Percentiles rank a stretch among this genome's conserved stretches.
phyloP scores from a whole-genome alignment of 345 rosid genomes.

The Eucalyptus melliodora region DNA sequence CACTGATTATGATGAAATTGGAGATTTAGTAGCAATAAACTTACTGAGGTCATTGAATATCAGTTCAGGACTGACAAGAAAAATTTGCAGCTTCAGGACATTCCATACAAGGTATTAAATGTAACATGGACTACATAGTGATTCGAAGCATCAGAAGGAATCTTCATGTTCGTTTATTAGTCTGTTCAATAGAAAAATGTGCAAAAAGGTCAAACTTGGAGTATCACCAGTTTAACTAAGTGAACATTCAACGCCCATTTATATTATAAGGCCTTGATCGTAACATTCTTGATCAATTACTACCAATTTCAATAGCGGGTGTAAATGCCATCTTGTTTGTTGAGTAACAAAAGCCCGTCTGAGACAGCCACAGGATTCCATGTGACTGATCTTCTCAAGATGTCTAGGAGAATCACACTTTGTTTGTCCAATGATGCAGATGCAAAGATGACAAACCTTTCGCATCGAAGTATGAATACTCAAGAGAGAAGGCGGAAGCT shows the following conservation, averaged over 20 bases:
- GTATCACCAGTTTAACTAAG: no score
- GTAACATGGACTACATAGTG: not conserved
- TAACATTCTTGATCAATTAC: not conserved
- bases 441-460: slow-evolving; percentile 13
- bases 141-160: not conserved
- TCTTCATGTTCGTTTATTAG: not conserved
- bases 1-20: no score
- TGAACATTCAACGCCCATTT: no score
- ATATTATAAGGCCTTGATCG: not conserved
- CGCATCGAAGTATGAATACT: slow-evolving; percentile 7
- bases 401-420: no score
- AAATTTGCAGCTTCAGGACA: no score
- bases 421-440: not conserved
- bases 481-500: slow-evolving; percentile 24
- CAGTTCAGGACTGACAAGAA: no score
- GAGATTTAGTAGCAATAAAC: no score
- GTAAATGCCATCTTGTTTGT: not conserved
- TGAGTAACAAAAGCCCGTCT: not conserved
- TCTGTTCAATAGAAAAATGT: not conserved
- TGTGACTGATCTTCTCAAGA: not conserved
- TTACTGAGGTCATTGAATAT: no score
- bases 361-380: not conserved
- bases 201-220: not conserved
- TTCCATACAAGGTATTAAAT: no score
- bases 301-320: not conserved